Evolutionary conservation across 768 basidiomycete species (phyloP), one percentile per base, ranked within the genome.

Genomic region (Auriscalpium orientale): DNA sequence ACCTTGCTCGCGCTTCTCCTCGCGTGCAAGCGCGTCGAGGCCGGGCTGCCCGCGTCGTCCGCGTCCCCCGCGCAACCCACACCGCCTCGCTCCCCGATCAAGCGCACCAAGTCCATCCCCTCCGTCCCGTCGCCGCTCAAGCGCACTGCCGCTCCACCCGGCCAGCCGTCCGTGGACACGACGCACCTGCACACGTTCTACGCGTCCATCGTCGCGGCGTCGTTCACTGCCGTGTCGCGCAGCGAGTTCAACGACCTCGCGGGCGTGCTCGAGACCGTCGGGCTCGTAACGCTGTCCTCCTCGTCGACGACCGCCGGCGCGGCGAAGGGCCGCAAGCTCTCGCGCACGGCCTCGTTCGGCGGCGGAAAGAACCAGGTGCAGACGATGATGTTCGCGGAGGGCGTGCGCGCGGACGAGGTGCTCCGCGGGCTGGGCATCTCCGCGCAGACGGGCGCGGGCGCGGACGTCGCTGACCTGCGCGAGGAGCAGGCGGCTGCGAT

Each of bases 171-270:
- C 20, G 73, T 89, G 47, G 86, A 90, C 44, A 73, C 79, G 10
- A 72, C 76, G 10, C 80, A 82, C 18, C 71, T 93, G 18, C 80
- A 90, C 56, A 64, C 76, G 0, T 89, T 83, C 67, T 91, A 92
- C 62, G 66, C 71, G 38, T 65, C 74, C 2, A 70, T 88, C 48
- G 78, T 93, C 9, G 73, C 74, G 15, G 78, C 77, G 15, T 66
- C 80, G 5, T 85, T 89, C 58, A 71, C 78, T 3, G 75, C 85
- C 3, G 87, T 86, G 2, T 87, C 85, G 10, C 77, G 87, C 9
- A 87, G 80, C 65, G 89, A 91, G 62, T 91, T 93, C 60, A 72
- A 76, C 0, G 90, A 93, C 61, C 74, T 92, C 3, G 64, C 87
- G 0, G 78, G 80, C 22, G 72, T 91, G 49, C 71, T 93, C 38